phyloP scores from a whole-genome alignment of 805 yeast genomes.

The Candida silvatica region DNA sequence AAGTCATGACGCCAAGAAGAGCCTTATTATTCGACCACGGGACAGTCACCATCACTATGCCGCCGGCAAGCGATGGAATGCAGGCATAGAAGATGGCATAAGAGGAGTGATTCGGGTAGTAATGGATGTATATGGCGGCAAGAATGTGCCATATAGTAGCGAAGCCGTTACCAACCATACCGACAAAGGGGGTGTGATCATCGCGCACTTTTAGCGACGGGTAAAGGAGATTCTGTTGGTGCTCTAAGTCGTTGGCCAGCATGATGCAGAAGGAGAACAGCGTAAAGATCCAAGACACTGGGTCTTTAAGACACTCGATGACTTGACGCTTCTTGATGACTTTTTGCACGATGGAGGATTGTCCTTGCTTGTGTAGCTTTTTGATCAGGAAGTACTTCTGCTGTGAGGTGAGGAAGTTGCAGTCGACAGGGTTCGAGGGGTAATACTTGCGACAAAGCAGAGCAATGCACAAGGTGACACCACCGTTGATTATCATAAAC shows the following conservation, averaged over 20 bases:
- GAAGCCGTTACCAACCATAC: conserved; percentile 46
- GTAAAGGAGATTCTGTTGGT: conserved; percentile 42
- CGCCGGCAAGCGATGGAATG: conserved; percentile 30
- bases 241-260: conserved; percentile 44
- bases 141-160: conserved; percentile 32
- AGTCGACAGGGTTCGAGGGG: conserved; percentile 50
- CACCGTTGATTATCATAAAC: conserved; percentile 48
- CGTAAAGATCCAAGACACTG: conserved; percentile 35
- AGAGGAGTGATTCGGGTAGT: conserved; percentile 29
- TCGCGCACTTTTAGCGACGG: conserved; percentile 32
- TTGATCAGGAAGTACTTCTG: conserved; percentile 46
- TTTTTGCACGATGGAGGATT: conserved; percentile 35
- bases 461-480: conserved; percentile 36
- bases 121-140: conserved; percentile 27
- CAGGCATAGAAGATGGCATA: conserved; percentile 16
- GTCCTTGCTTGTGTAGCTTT: conserved; percentile 29
- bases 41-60: conserved; percentile 35
- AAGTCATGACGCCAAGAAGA: conserved; percentile 35
- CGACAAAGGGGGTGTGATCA: conserved; percentile 40
- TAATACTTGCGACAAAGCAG: conserved; percentile 29
- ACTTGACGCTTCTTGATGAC: conserved; percentile 38
- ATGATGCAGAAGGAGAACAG: conserved; percentile 34
- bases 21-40: conserved; percentile 37
- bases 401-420: conserved; percentile 34
- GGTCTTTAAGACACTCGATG: conserved; percentile 41